These are phyloP conservation scores for Tetradesmus lagerheimii DNA, from an alignment of 139 green algal genomes.

Conservation along the genomic window DNA sequence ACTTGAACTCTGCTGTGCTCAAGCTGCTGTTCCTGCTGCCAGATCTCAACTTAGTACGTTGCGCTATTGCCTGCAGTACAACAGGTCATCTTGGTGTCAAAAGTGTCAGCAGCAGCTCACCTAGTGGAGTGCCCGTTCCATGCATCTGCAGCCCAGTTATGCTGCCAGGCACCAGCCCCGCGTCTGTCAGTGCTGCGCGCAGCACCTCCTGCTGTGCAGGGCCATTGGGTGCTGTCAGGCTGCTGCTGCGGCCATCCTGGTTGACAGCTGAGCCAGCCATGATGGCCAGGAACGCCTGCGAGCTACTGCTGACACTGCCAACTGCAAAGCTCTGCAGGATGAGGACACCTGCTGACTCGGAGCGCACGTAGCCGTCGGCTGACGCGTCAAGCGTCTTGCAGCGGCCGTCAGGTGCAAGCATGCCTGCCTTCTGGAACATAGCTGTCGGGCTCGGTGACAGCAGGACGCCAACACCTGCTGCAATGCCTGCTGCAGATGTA, in stretches of 20 bases:
- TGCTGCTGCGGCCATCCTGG: slow-evolving; percentile 90
- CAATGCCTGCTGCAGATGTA: slow-evolving; percentile 53
- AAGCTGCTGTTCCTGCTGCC: not conserved
- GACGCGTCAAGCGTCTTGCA: slow-evolving; percentile 88
- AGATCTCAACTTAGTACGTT: too few species aligned
- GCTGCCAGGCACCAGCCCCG: slow-evolving; percentile 36
- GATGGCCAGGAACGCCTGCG: slow-evolving; percentile 42
- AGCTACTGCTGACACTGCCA: not conserved
- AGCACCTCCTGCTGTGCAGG: slow-evolving; percentile 85
- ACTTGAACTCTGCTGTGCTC: not conserved
- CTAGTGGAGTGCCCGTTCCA: slow-evolving; percentile 82
- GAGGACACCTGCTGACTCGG: slow-evolving; percentile 73
- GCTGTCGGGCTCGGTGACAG: slow-evolving; percentile 78
- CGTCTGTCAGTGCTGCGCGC: slow-evolving; percentile 56
- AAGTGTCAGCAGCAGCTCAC: slow-evolving; percentile 46
- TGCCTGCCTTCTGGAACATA: slow-evolving; percentile 89
- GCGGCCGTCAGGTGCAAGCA: slow-evolving; percentile 85
- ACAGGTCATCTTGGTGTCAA: too few species aligned
- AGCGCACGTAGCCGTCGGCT: slow-evolving; percentile 88
- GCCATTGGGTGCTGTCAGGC: slow-evolving; percentile 91
- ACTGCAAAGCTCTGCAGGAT: slow-evolving; percentile 30
- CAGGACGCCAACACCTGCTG: slow-evolving; percentile 78
- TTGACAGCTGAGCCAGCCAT: slow-evolving; percentile 85
- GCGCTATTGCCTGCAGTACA: too few species aligned
- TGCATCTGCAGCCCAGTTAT: slow-evolving; percentile 66